Conservation (phyloP, 2,329 filamentous ascomycete genomes). For the Ophiocordyceps camponoti-floridani region DNA sequence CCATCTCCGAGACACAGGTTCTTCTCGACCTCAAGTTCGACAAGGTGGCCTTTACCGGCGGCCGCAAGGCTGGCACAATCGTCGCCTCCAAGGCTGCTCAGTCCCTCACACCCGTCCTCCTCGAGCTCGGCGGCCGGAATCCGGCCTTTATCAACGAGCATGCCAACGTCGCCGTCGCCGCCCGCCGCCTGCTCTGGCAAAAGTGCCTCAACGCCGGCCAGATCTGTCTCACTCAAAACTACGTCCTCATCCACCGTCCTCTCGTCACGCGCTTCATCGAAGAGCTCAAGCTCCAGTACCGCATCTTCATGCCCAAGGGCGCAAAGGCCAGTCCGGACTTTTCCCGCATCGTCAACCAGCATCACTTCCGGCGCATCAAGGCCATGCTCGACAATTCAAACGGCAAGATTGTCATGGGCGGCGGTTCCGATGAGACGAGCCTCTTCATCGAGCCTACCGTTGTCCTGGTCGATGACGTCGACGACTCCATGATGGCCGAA, state of each 20-base stretch:
- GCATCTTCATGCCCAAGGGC: conserved; percentile 72
- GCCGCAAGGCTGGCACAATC: conserved; percentile 61
- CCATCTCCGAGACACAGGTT: conserved; percentile 59
- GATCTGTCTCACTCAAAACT: conserved; percentile 86
- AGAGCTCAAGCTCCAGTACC: conserved; percentile 52
- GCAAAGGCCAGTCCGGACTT: conserved; percentile 63
- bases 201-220: conserved; percentile 81
- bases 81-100: conserved; percentile 80
- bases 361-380: conserved; percentile 69
- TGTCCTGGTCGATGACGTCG: conserved; percentile 56
- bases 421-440: conserved; percentile 60
- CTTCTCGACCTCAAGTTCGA: conserved; percentile 84
- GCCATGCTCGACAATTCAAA: conserved; percentile 71
- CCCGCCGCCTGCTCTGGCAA: conserved; percentile 71
- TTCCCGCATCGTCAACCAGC: conserved; percentile 61
- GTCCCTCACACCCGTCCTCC: conserved; percentile 68
- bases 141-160: conserved; percentile 81
- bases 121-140: conserved; percentile 85
- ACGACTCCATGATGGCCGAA: conserved; percentile 61
- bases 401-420: conserved; percentile 77
- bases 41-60: conserved; percentile 95
- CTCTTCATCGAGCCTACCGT: conserved; percentile 84
- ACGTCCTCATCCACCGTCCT: conserved; percentile 64
- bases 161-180: conserved; percentile 63
- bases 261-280: conserved; percentile 55